Evolutionary conservation across 257 asterid genomes (phyloP), one percentile per base, ranked within the genome.

Genomic region (Lithospermum erythrorhizon): DNA sequence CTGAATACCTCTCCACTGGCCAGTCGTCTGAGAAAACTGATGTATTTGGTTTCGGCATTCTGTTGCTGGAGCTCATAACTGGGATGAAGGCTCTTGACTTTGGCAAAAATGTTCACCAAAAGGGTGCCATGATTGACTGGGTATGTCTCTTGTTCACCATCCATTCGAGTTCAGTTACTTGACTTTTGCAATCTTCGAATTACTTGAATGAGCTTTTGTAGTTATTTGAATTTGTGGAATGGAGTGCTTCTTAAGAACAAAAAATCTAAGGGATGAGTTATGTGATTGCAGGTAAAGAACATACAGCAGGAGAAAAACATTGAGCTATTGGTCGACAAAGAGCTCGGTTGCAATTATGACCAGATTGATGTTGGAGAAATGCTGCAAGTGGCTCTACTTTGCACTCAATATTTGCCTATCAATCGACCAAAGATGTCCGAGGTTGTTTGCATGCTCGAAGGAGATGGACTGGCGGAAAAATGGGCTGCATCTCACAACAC

Each of bases 21-120:
- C 98, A 91, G 70, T 91, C 98, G 0, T 91, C 98, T 0, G 98
- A 91, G 29, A 91, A 91, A 73, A 91, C 98, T 0, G 98, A 91
- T 47, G 98, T 91, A 13, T 91, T 91, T 62, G 98, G 98, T 61
- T 91, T 91, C 11, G 98, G 98, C 9, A 93, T 93, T 65, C 94
- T 93, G 32, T 65, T 93, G 55, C 55, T 93, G 56, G 98, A 93
- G 79, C 97, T 93, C 10, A 84, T 93, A 23, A 93, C 95, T 4
- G 98, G 98, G 52, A 88, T 82, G 95, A 81, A 88, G 72, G 95
- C 97, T 37, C 83, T 88, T 11, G 95, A 93, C 73, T 78, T 84
- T 41, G 98, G 95, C 9, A 91, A 91, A 70, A 76, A 89, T 0
- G 83, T 69, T 24, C 82, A 81, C 75, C 97, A 80, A 71, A 93